Evolutionary conservation across 805 yeast species (phyloP), one percentile per base, ranked within the genome.

Genomic region (Candida sakaeoensis): DNA sequence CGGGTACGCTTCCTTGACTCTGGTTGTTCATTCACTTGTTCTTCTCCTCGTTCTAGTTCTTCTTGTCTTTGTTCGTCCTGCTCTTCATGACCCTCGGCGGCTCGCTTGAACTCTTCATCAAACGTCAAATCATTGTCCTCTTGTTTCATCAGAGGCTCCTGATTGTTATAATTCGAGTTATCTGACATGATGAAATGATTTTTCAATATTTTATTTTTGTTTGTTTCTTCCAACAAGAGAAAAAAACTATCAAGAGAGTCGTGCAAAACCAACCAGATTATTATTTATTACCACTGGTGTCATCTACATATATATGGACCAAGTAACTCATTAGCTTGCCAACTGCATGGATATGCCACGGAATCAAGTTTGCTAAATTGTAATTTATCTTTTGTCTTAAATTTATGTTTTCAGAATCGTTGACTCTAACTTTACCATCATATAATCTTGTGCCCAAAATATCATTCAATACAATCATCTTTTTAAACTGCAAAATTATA

Each of bases 331-430:
- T 58, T 47, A 77, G 66, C 49, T 79, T 82, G 22, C 75, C 69
- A 8, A 85, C 93, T 0, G 88, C 80, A 10, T 75, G 59, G 17
- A 85, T 71, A 55, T 85, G 91, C 82, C 89, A 82, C 18, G 95
- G 95, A 2, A 79, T 65, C 27, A 80, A 59, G 0, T 75, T 62
- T 5, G 42, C 47, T 23, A 46, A 25, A 8, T 47, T 45, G 31
- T 42, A 51, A 10, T 43, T 36, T 19, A 36, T 23, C 10, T 14
- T 34, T 14, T 18, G 36, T 40, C 27, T 46, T 15, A 4, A 29
- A 33, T 23, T 39, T 40, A 14, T 17, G 12, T 21, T 39, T 32
- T 36, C 33, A 9, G 16, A 7, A 16, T 29, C 29, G 12, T 29
- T 29, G 7, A 22, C 13, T 29, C 28, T 27, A 5, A 47, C 37